These are phyloP conservation scores for Erythrobasidium yunnanense DNA, from an alignment of 768 basidiomycete genomes.

Conservation along the genomic window DNA sequence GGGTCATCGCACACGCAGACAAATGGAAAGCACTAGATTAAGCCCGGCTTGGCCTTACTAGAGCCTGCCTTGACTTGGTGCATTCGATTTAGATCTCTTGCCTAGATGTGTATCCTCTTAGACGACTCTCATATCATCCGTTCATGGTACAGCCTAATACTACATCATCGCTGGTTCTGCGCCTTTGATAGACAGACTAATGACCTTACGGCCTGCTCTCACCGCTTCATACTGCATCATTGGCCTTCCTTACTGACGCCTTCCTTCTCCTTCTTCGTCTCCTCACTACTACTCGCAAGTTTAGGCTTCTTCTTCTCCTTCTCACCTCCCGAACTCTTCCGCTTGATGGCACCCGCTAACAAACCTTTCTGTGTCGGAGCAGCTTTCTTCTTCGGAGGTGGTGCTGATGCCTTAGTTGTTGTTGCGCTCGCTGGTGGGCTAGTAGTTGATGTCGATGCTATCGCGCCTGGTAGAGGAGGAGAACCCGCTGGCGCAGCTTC, in stretches of 20 bases:
- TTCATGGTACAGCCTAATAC: too few species aligned
- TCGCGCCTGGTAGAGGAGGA: neutral
- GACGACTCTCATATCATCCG: too few species aligned
- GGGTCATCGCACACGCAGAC: too few species aligned
- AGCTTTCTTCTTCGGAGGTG: neutral
- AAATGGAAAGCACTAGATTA: too few species aligned
- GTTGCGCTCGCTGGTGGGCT: neutral
- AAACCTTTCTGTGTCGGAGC: constrained; percentile 1
- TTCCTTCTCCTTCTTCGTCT: neutral
- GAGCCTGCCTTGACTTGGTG: too few species aligned
- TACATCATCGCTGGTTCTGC: too few species aligned
- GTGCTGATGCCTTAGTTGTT: neutral
- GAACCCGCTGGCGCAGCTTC: neutral
- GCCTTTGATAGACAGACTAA: too few species aligned
- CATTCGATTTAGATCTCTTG: too few species aligned
- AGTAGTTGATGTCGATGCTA: neutral
- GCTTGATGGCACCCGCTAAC: constrained; percentile 21
- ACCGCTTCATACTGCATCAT: too few species aligned
- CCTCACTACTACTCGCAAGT: neutral
- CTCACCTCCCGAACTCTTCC: constrained; percentile 9
- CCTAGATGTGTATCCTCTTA: too few species aligned
- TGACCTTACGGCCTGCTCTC: too few species aligned
- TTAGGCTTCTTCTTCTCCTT: neutral
- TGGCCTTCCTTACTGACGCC: neutral
- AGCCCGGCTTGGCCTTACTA: too few species aligned